Evolutionary conservation across 345 rosid genomes (phyloP).

Genomic region (Lenwebbia sp.): DNA sequence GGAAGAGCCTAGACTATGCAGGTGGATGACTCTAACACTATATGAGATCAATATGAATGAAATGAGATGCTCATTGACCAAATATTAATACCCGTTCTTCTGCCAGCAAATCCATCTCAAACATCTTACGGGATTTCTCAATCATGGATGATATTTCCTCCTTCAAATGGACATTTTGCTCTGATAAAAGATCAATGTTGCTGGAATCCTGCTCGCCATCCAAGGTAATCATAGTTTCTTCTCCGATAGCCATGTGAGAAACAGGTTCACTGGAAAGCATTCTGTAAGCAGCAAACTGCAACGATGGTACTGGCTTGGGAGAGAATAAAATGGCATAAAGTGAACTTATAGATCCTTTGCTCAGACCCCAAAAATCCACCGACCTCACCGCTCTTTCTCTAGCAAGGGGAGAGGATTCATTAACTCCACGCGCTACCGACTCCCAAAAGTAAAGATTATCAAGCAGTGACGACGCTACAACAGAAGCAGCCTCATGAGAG

Average conservation of each 20-base stretch:
- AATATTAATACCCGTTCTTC: conserved; percentile 51
- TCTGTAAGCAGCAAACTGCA: conserved; percentile 79
- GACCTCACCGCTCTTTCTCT: conserved; percentile 85
- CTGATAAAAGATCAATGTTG: conserved; percentile 29
- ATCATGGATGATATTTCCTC: conserved; percentile 62
- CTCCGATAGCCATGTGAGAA: conserved; percentile 54
- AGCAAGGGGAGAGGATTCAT: conserved; percentile 44
- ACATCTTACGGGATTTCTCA: conserved; percentile 58
- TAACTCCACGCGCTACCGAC: conserved; percentile 53
- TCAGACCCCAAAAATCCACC: conserved; percentile 82
- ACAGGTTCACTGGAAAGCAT: conserved; percentile 76
- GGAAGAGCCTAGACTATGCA: background rate
- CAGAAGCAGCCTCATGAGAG: conserved; percentile 52
- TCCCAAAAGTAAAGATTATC: conserved; percentile 63
- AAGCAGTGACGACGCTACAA: conserved; percentile 51
- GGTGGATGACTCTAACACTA: background rate
- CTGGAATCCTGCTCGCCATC: conserved; percentile 33
- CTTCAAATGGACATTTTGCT: conserved; percentile 43
- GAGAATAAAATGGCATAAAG: conserved; percentile 77
- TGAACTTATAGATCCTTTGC: conserved; percentile 69
- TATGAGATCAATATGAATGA: background rate
- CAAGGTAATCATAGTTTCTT: conserved; percentile 20
- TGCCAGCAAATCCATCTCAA: conserved; percentile 59
- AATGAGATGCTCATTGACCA: background rate
- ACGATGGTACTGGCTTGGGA: conserved; percentile 45